phyloP scores from a whole-genome alignment of 1,139 yeast genomes.

The Candida gigantensis region DNA sequence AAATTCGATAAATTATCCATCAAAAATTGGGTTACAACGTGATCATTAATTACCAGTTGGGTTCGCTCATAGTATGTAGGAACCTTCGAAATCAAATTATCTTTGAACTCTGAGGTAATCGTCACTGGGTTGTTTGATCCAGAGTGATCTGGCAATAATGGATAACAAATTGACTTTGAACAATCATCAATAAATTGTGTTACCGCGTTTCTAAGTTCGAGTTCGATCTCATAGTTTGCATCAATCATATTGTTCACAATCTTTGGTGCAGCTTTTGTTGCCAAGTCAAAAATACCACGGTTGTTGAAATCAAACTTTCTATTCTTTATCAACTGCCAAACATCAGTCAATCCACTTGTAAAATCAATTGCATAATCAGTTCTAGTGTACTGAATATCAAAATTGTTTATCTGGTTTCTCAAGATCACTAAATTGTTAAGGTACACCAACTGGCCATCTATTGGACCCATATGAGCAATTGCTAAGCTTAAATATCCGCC shows the following conservation, averaged over 20 bases:
- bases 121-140: slow-evolving; percentile 20
- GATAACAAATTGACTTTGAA: slow-evolving; percentile 36
- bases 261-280: slow-evolving; percentile 73
- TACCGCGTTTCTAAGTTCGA: slow-evolving; percentile 69
- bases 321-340: slow-evolving; percentile 47
- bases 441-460: slow-evolving; percentile 67
- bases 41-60: slow-evolving; percentile 44
- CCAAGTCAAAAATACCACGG: slow-evolving; percentile 56
- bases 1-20: slow-evolving; percentile 34
- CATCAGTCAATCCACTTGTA: slow-evolving; percentile 64
- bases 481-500: slow-evolving; percentile 49
- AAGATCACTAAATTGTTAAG: slow-evolving; percentile 72
- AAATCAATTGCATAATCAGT: slow-evolving; percentile 79
- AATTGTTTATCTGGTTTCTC: slow-evolving; percentile 69
- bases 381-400: slow-evolving; percentile 77
- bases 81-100: slow-evolving; percentile 50
- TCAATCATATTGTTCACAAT: slow-evolving; percentile 87
- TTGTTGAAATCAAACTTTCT: slow-evolving; percentile 36
- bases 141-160: slow-evolving; percentile 26
- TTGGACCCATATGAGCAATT: slow-evolving; percentile 39
- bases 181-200: slow-evolving; percentile 56
- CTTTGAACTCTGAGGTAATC: slow-evolving; percentile 39
- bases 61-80: slow-evolving; percentile 59
- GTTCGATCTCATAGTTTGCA: slow-evolving; percentile 75
- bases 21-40: slow-evolving; percentile 31